These are phyloP conservation scores for Moniliella sp. DNA, from an alignment of 1,284 basidiomycete species.

Conservation along the genomic window DNA sequence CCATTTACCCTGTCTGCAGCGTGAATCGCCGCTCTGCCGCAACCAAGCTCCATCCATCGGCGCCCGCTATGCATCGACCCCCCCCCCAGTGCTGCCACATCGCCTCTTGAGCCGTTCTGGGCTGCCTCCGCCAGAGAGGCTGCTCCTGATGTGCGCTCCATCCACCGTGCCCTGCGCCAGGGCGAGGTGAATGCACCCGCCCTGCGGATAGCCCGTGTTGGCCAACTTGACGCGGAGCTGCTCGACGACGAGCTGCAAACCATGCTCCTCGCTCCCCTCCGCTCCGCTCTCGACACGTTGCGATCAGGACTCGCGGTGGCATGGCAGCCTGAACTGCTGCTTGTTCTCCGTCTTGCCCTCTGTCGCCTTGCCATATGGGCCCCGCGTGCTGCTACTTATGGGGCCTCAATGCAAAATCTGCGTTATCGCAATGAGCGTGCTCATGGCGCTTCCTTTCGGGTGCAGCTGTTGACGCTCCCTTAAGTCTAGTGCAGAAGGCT, in stretches of 20 bases:
- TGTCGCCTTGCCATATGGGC: slow-evolving; percentile 74
- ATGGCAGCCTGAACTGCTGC: slow-evolving; percentile 57
- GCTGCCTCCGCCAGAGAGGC: too few relatives aligned
- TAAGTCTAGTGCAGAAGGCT: slow-evolving; percentile 11
- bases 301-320: slow-evolving; percentile 47
- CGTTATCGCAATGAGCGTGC: slow-evolving; percentile 35
- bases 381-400: slow-evolving; percentile 61
- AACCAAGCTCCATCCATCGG: too few relatives aligned
- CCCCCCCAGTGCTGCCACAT: too few relatives aligned
- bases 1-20: too few relatives aligned
- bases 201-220: slow-evolving; percentile 43
- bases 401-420: slow-evolving; percentile 71
- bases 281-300: slow-evolving; percentile 42
- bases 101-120: too few relatives aligned
- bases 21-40: too few relatives aligned
- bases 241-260: slow-evolving; percentile 72
- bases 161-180: too few relatives aligned
- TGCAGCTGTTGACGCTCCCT: slow-evolving; percentile 16
- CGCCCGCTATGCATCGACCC: too few relatives aligned
- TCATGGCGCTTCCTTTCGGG: slow-evolving; percentile 10
- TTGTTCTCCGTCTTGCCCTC: slow-evolving; percentile 54
- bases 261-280: slow-evolving; percentile 61
- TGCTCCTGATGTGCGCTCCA: too few relatives aligned
- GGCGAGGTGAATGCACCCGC: too few relatives aligned
- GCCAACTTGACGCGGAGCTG: slow-evolving; percentile 74